Evolutionary conservation across 2,329 filamentous ascomycete species (phyloP).

Genomic region (Daldinia sp.): DNA sequence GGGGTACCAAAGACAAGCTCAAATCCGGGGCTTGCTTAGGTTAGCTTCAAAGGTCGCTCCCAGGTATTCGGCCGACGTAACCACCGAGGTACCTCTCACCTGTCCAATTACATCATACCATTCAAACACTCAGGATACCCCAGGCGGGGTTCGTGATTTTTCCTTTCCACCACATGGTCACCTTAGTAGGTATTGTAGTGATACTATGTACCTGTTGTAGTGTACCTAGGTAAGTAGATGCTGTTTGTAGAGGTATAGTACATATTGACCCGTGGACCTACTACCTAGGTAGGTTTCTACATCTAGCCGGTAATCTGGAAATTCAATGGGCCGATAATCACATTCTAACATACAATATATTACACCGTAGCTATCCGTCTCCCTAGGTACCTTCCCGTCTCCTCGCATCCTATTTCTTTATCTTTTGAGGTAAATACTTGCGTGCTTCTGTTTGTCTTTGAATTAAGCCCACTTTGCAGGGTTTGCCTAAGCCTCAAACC

Average conservation of each 20-base stretch:
- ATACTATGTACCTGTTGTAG: no score
- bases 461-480: neutral
- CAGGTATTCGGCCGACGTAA: constrained; percentile 39
- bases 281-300: neutral
- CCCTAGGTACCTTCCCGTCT: neutral
- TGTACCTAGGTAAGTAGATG: no score
- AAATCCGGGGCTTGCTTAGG: neutral
- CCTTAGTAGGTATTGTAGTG: no score
- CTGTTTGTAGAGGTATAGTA: neutral
- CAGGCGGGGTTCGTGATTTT: constrained; percentile 32
- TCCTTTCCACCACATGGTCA: neutral
- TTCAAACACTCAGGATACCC: constrained; percentile 9
- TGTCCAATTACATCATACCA: constrained; percentile 41
- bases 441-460: neutral
- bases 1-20: neutral
- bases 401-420: neutral
- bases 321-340: constrained; percentile 1
- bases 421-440: constrained; percentile 5
- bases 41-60: neutral
- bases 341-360: constrained; percentile 6
- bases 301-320: neutral
- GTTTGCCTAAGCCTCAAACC: neutral
- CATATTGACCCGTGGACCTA: neutral
- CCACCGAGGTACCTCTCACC: constrained; percentile 33
- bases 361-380: constrained; percentile 27